Evolutionary conservation across 1,284 basidiomycete species (phyloP), one percentile per base, ranked within the genome.

Genomic region (Pterulicium gracile): DNA sequence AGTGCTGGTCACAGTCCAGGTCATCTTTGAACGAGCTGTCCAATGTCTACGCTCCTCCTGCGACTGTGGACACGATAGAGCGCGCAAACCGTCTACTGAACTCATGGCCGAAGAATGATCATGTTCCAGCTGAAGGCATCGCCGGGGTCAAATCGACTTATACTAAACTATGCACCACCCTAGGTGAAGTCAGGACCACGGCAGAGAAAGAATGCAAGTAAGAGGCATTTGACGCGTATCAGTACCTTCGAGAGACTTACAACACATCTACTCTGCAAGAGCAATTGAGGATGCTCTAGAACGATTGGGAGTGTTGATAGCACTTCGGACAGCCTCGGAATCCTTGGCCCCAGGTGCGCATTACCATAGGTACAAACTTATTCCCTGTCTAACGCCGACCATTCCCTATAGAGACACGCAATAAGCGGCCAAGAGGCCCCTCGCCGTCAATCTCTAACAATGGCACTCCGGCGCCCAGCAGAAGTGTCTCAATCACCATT

Each of bases 231-330:
- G 44, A 27, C 27, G 7, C 10, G 7, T 49, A 49, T 27, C 45
- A 36, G 20, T 43, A 36, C 43, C 24, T 45, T 49, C 21, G 42
- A 35, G 43, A 18, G 44, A 40, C 50, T 45, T 35, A 49, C 42
- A 49, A 27, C 35, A 47, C 44, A 49, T 51, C 45, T 43, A 2
- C 43, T 3, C 17, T 15, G 17, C 46, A 48, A 89, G 87, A 51
- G 74, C 76, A 2, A 77, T 88, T 40, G 77, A 84, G 35, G 72
- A 79, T 43, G 77, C 79, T 13, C 69, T 88, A 24, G 86, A 89
- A 55, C 73, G 69, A 35, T 64, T 89, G 10, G 66, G 66, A 47
- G 70, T 88, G 40, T 64, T 89, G 44, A 78, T 86, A 47, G 87
- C 76, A 7, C 65, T 89, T 35, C 66, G 86, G 49, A 77, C 73